Conservation (phyloP, 148 eudicot genomes). For the Chenopodium album region DNA sequence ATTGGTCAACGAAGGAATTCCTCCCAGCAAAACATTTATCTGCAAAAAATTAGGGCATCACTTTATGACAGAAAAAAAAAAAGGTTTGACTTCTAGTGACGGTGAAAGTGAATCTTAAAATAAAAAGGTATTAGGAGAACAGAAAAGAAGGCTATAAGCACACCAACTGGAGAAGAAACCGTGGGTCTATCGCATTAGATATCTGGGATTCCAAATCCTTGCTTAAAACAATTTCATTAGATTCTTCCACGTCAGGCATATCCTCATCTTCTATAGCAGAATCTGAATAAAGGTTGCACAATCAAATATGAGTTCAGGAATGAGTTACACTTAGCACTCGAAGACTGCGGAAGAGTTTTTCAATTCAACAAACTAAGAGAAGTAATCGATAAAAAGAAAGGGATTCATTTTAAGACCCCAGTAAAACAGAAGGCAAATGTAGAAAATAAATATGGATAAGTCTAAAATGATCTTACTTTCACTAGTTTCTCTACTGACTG, state of each 20-base stretch:
- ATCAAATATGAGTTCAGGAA: background rate
- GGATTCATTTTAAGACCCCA: background rate
- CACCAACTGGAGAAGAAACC: slow-evolving; percentile 87
- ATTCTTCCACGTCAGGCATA: slow-evolving; percentile 54
- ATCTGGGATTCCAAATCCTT: slow-evolving; percentile 71
- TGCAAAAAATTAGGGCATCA: slow-evolving; percentile 23
- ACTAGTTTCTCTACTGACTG: slow-evolving; percentile 45
- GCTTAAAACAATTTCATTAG: slow-evolving; percentile 41
- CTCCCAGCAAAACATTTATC: slow-evolving; percentile 81
- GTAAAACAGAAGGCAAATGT: background rate
- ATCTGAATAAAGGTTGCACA: slow-evolving; percentile 35
- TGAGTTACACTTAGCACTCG: slow-evolving; percentile 11
- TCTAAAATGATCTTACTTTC: slow-evolving; percentile 43
- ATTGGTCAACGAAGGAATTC: slow-evolving; percentile 39
- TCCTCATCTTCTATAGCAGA: slow-evolving; percentile 63
- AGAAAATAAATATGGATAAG: background rate
- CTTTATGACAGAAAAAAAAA: background rate
- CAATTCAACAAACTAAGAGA: background rate
- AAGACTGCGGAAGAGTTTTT: background rate
- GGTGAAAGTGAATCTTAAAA: background rate
- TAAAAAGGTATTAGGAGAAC: background rate
- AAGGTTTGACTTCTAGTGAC: background rate
- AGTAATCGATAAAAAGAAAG: background rate
- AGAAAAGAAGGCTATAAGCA: slow-evolving; percentile 12
- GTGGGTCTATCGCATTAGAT: slow-evolving; percentile 70